phyloP scores from a whole-genome alignment of 176 grass and related monocot genomes.

The Eremochloa ophiuroides region DNA sequence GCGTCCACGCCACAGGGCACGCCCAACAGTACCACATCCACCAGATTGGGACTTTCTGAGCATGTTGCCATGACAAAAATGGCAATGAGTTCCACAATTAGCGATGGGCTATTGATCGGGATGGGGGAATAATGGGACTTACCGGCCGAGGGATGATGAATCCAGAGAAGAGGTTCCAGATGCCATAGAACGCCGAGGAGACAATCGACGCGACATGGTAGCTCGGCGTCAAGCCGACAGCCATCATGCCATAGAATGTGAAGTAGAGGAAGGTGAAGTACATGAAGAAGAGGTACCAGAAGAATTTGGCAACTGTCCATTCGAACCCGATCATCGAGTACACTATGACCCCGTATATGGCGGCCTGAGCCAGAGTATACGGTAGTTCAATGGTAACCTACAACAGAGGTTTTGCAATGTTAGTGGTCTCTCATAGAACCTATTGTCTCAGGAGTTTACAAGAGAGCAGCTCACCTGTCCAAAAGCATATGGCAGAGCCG shows the following conservation, averaged over 20 bases:
- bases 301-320: slow-evolving; percentile 77
- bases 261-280: slow-evolving; percentile 91
- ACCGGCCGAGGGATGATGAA: slow-evolving; percentile 63
- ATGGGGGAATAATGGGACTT: neutral
- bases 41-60: slow-evolving; percentile 73
- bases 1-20: slow-evolving; percentile 70
- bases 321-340: slow-evolving; percentile 91
- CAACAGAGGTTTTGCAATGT: neutral
- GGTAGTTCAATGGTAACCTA: slow-evolving; percentile 81
- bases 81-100: neutral
- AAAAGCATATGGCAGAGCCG: slow-evolving; percentile 89
- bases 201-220: slow-evolving; percentile 63
- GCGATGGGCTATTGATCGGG: too few relatives aligned
- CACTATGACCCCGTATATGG: slow-evolving; percentile 59
- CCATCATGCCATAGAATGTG: slow-evolving; percentile 98
- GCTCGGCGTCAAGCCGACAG: slow-evolving; percentile 74
- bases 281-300: slow-evolving; percentile 85
- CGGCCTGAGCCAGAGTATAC: slow-evolving; percentile 59
- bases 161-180: slow-evolving; percentile 88
- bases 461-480: slow-evolving; percentile 56
- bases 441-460: neutral
- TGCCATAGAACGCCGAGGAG: slow-evolving; percentile 55
- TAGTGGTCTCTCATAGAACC: neutral
- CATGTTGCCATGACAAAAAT: neutral
- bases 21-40: slow-evolving; percentile 86